Evolutionary conservation across 2,329 filamentous ascomycete genomes (phyloP).

Genomic region (Fusarium napiforme): DNA sequence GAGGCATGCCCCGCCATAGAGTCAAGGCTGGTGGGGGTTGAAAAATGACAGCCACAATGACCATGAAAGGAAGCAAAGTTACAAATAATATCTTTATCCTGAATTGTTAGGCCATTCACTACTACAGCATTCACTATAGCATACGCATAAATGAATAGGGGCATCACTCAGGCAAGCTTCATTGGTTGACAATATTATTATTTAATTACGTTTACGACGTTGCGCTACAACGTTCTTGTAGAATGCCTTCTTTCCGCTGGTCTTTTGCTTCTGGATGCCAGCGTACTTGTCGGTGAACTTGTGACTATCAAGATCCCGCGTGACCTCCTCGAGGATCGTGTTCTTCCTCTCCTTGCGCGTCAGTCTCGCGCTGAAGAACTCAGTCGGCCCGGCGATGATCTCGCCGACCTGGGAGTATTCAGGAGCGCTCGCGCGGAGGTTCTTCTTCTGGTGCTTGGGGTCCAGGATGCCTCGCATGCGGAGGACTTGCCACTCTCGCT

Average conservation of each 20-base stretch:
- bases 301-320: constrained; percentile 62
- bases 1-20: neutral
- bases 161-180: neutral
- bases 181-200: neutral
- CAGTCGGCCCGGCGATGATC: constrained; percentile 87
- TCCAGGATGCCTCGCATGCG: constrained; percentile 91
- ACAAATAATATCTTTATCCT: neutral
- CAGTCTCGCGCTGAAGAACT: constrained; percentile 84
- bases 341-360: constrained; percentile 88
- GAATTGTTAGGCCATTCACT: neutral
- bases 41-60: neutral
- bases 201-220: constrained; percentile 47
- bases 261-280: constrained; percentile 83
- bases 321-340: constrained; percentile 86
- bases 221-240: constrained; percentile 80
- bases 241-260: constrained; percentile 87
- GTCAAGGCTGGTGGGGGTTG: neutral
- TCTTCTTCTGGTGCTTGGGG: constrained; percentile 93
- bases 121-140: neutral
- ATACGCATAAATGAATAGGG: neutral
- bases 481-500: constrained; percentile 88
- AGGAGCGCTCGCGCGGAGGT: constrained; percentile 73
- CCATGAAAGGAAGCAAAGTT: neutral
- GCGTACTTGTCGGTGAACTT: constrained; percentile 90
- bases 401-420: constrained; percentile 91